Base-by-base conservation (phyloP, 208 protist species). In the Crithidia fasciculata region DNA sequence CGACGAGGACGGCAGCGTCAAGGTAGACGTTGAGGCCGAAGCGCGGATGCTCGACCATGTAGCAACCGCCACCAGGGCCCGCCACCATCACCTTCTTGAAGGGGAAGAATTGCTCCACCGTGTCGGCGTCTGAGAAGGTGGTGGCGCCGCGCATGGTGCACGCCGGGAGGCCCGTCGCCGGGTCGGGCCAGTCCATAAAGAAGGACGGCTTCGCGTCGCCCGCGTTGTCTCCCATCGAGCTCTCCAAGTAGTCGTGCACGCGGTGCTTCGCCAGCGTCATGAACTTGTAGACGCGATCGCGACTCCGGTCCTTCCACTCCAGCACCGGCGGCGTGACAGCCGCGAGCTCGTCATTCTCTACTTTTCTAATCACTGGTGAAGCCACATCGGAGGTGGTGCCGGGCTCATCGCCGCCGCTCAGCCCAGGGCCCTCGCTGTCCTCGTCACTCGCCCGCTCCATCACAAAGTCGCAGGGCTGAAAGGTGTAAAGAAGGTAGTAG, bases 171-270 rank as follows among this genome's bases (percentile, higher is more conserved):
- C 85, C 85, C 10, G 85, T 84, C 36, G 85, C 85, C n/a, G 85
- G 85, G 50, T 89, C 85, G 1, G 74, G 69, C 75, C 85, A 85
- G 70, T 89, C 85, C 53, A 89, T 65, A 19, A 82, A 89, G 49
- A 79, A 86, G 9, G 4, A 5, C 12, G 50, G 39, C 4, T 37
- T 28, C 2, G 39, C 40, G 15, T 28, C 59, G 13, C 70, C 43
- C 4, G 40, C 19, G 13, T 9, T 28, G 18, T 19, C 9, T 61
- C 49, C 19, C 53, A 28, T 15, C 15, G 8, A n/a, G 43, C 16
- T 28, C 41, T 45, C 16, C 6, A 88, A 45, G 8, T n/a, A 15
- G 13, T 53, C 47, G 16, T 54, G 44, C 8, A 82, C 45, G 28
- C 19, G 36, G 12, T 43, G 65, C 43, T 70, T 70, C 54, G 65